These are phyloP conservation scores for Penicillium thymicola DNA, from an alignment of 2,329 filamentous ascomycete genomes.

Conservation along the genomic window DNA sequence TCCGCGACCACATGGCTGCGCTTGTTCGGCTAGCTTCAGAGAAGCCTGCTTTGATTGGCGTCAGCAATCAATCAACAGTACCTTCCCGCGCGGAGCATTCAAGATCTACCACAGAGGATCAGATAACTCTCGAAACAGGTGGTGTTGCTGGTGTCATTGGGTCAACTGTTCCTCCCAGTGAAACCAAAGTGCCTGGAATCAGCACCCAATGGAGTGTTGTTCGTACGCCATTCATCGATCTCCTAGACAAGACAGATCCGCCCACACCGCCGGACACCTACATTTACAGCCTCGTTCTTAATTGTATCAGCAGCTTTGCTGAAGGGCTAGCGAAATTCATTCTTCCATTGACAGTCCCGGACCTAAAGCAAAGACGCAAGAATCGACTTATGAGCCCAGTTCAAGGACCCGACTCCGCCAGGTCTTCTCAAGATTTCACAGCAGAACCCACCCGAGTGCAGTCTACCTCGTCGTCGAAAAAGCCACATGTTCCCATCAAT, in stretches of 20 bases:
- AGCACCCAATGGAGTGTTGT: slow-evolving; percentile 89
- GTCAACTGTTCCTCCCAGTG: slow-evolving; percentile 63
- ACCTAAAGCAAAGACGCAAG: slow-evolving; percentile 54
- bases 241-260: slow-evolving; percentile 86
- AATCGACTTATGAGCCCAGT: slow-evolving; percentile 36
- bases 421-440: slow-evolving; percentile 29
- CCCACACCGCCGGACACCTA: slow-evolving; percentile 87
- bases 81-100: slow-evolving; percentile 61
- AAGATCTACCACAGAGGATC: slow-evolving; percentile 64
- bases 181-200: slow-evolving; percentile 68
- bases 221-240: slow-evolving; percentile 83
- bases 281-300: slow-evolving; percentile 81
- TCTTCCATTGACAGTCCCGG: slow-evolving; percentile 82
- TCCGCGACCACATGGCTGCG: slow-evolving; percentile 78
- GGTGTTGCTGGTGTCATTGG: slow-evolving; percentile 85
- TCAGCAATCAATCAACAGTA: slow-evolving; percentile 83
- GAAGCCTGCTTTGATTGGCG: slow-evolving; percentile 81
- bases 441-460: slow-evolving; percentile 28
- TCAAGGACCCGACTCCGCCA: slow-evolving; percentile 34
- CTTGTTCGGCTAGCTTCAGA: slow-evolving; percentile 93
- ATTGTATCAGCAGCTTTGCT: slow-evolving; percentile 84
- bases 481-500: slow-evolving; percentile 63
- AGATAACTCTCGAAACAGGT: slow-evolving; percentile 83
- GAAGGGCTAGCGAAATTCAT: slow-evolving; percentile 93
- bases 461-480: slow-evolving; percentile 24